Base-by-base conservation (phyloP, 345 rosid genomes). In the Corymbia maculata region DNA sequence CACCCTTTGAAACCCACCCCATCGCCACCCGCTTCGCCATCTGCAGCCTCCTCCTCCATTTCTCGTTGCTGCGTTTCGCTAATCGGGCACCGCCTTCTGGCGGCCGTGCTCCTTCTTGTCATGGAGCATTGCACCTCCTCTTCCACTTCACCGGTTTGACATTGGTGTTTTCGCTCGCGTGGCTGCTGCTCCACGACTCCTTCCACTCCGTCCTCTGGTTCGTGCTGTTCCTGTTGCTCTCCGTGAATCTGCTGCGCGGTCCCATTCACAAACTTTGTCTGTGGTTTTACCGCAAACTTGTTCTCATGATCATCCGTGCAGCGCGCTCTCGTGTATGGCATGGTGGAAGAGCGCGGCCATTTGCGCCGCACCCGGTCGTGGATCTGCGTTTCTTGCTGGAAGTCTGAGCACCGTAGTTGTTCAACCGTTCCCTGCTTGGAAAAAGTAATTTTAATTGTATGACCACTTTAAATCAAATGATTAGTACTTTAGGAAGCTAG, bases 311-410 rank as follows among this genome's bases (percentile, higher is more conserved):
- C 16, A 64, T 64, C 36, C 4, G 70, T 28, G 70, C 1, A 2
- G 36, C 36, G 7, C 68, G 2, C 6, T 59, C 30, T 28, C 70
- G 8, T 12, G 17, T n/a, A 64, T 64, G 36, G 70, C 17, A 3
- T n/a, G 36, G 36, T 64, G 70, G 36, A n/a, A 64, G 70, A 13
- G 36, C 70, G 7, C 68, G 10, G 15, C 64, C 64, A 57, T 6
- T 3, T 9, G 24, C 26, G 1, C 64, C 64, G 0, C 6, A 0
- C 26, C 6, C 1, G n/a, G 13, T 11, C 8, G 3, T 61, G 68
- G 30, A 61, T 61, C 68, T 13, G 4, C 16, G 3, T 61, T 61
- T 28, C 68, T 26, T 12, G 30, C 13, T 61, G 68, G 15, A 61
- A 61, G 68, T 61, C 14, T 61, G 15, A 61, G 68, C 7, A 0